Evolutionary conservation across 768 basidiomycete genomes (phyloP).

Genomic region (Brasilioporus rufonigricans): DNA sequence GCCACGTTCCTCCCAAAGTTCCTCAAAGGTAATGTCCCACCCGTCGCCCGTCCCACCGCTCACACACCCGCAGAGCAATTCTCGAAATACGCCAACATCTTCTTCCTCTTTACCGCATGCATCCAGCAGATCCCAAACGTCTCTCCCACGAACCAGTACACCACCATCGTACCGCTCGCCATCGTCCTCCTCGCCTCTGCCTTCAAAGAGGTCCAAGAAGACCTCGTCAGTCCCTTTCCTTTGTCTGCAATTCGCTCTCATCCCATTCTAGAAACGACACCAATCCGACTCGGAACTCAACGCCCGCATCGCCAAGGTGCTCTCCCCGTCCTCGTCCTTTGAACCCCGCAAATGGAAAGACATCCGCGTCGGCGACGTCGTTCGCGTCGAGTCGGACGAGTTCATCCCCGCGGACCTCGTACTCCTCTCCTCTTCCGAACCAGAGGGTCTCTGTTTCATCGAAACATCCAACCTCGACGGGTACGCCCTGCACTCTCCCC

Average conservation of each 20-base stretch:
- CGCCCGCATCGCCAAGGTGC: conserved; percentile 73
- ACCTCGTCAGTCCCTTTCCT: conserved; percentile 46
- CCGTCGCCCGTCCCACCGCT: not conserved
- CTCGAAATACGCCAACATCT: conserved; percentile 97
- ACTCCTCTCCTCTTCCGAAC: conserved; percentile 86
- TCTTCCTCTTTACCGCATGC: conserved; percentile 96
- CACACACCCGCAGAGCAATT: conserved; percentile 74
- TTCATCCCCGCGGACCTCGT: conserved; percentile 96
- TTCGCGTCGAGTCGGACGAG: conserved; percentile 87
- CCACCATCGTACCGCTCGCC: conserved; percentile 88
- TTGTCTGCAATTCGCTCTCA: not conserved
- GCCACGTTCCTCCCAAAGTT: conserved; percentile 91
- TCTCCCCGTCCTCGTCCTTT: conserved; percentile 64
- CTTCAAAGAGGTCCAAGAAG: conserved; percentile 94
- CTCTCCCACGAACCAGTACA: conserved; percentile 93
- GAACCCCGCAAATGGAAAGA: conserved; percentile 82
- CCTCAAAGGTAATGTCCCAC: conserved; percentile 65
- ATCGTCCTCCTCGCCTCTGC: conserved; percentile 91
- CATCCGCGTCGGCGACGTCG: conserved; percentile 86
- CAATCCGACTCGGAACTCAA: conserved; percentile 93
- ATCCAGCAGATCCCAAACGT: conserved; percentile 99
- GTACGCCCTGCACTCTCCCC: conserved; percentile 40
- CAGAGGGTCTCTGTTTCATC: conserved; percentile 96
- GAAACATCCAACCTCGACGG: conserved; percentile 98
- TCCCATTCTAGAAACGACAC: conserved; percentile 78